Conservation (phyloP, 257 asterid genomes). For the Capsicum chinense region DNA sequence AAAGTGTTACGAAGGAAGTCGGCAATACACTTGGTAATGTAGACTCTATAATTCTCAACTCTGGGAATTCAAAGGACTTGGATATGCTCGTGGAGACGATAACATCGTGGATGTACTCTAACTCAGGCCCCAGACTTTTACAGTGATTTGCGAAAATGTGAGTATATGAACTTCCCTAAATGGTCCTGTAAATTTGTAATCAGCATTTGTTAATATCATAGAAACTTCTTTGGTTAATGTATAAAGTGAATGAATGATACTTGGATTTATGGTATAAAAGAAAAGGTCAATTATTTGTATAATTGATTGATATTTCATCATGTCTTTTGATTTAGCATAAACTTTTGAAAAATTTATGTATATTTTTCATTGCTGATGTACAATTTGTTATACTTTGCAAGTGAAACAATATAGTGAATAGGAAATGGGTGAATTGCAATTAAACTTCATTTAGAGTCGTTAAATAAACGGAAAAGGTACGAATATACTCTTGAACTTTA, state of each 20-base stretch:
- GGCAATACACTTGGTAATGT: conserved; percentile 56
- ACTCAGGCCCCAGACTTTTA: conserved; percentile 61
- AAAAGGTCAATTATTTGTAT: conserved; percentile 8
- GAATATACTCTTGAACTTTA: too few species aligned
- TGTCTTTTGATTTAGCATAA: too few species aligned
- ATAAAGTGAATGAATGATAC: background rate
- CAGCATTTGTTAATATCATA: background rate
- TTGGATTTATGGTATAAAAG: background rate
- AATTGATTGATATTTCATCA: too few species aligned
- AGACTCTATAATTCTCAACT: conserved; percentile 58
- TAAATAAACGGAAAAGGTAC: too few species aligned
- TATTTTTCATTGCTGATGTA: too few species aligned
- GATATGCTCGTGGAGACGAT: conserved; percentile 69
- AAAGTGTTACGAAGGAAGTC: conserved; percentile 79
- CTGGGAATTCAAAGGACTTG: conserved; percentile 64
- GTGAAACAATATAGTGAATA: too few species aligned
- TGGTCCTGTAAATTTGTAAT: background rate
- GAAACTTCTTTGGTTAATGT: background rate
- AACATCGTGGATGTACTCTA: conserved; percentile 73
- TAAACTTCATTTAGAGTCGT: too few species aligned
- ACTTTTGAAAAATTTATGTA: too few species aligned
- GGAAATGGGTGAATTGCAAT: too few species aligned
- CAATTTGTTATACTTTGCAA: too few species aligned
- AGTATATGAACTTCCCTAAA: background rate
- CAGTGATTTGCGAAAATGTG: background rate